Evolutionary conservation across 257 asterid genomes (phyloP), one percentile per base, ranked within the genome.

Genomic region (Penstemon eatonii): DNA sequence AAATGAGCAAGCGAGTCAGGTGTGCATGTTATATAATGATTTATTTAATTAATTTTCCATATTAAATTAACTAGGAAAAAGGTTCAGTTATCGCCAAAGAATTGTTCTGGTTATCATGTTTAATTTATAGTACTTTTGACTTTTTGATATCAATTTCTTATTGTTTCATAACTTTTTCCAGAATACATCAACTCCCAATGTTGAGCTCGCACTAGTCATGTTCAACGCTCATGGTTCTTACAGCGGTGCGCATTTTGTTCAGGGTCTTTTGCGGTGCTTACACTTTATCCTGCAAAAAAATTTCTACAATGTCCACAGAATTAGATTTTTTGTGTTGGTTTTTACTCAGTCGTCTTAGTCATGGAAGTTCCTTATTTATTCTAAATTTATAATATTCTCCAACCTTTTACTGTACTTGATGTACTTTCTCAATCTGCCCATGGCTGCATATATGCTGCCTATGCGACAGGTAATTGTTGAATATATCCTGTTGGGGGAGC

Each of bases 191-290:
- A 66, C 83, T 70, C 39, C 83, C 46, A 79, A 67, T 63, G 81
- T 73, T 60, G 89, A 78, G 78, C 72, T 91, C 44, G 76, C 89
- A 38, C 76, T 91, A 78, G 89, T 90, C 67, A 75, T 80, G 89
- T 90, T 88, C 82, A 75, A 84, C 66, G 73, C 82, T 45, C 95
- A 82, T 69, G 96, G 90, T 63, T 72, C 86, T 67, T 81, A 80
- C 60, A 80, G 90, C 78, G 84, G 97, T 90, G 72, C 37, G 95
- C 81, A 47, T 15, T 70, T 57, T 62, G 13, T 65, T 76, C 49
- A 13, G 4, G 52, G 40, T 38, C 44, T 53, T 33, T 59, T 69
- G 40, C 39, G 50, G 33, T 62, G 46, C 12, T 42, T 8, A 55
- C 63, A 38, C 33, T 47, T 19, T 40, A 12, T 46, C 36, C 41